These are phyloP conservation scores for Thelonectria blattea DNA, from an alignment of 2,329 filamentous ascomycete species.

Conservation along the genomic window DNA sequence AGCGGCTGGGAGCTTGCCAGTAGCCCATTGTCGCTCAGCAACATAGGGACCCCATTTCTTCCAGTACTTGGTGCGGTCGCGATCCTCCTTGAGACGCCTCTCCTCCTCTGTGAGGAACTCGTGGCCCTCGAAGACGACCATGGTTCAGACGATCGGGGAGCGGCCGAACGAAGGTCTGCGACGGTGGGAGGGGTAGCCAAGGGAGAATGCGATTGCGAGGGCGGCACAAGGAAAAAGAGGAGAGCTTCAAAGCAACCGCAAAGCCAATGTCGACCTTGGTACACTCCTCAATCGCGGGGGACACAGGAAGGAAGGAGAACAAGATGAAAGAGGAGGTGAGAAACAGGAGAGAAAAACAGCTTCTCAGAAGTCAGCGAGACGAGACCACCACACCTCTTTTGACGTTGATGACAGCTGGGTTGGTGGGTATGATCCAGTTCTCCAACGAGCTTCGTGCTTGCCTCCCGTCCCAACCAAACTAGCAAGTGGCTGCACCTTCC, in stretches of 20 bases:
- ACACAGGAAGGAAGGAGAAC: conserved; percentile 4
- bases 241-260: background rate
- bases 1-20: conserved; percentile 61
- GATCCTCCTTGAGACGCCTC: conserved; percentile 85
- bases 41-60: conserved; percentile 98
- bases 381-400: conserved; percentile 22
- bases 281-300: background rate
- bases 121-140: conserved; percentile 90
- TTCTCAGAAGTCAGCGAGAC: conserved; percentile 28
- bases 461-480: conserved; percentile 2
- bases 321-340: conserved; percentile 7
- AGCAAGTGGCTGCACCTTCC: conserved; percentile 11
- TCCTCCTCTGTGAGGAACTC: conserved; percentile 91
- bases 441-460: background rate
- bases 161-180: conserved; percentile 12
- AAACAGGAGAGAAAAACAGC: conserved; percentile 23
- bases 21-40: conserved; percentile 94
- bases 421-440: conserved; percentile 34
- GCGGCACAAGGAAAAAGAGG: background rate
- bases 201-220: conserved; percentile 13
- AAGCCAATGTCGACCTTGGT: conserved; percentile 2
- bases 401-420: conserved; percentile 33
- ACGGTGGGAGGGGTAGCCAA: conserved; percentile 1
- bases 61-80: conserved; percentile 87
- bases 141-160: conserved; percentile 46